Evolutionary conservation across 306 rosid genomes (phyloP).

Genomic region (Datisca glomerata): DNA sequence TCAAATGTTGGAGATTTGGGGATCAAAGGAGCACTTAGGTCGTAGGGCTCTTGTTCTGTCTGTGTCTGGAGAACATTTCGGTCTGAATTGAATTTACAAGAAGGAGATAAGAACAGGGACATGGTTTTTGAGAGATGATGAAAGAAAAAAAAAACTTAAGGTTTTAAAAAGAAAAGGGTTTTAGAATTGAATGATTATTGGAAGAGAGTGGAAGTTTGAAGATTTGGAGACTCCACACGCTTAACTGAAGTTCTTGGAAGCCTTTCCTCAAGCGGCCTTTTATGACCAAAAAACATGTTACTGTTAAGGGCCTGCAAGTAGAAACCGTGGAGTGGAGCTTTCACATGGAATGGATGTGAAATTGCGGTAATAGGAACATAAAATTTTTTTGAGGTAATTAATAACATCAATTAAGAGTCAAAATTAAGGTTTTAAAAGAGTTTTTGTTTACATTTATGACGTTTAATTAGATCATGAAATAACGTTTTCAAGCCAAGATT

Average conservation of each 20-base stretch:
- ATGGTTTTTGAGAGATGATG: slow-evolving; percentile 8
- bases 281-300: slow-evolving; percentile 2
- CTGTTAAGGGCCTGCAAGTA: slow-evolving; percentile 11
- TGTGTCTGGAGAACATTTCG: slow-evolving; percentile 13
- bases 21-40: slow-evolving; percentile 21
- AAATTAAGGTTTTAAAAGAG: too few species aligned
- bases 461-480: too few species aligned
- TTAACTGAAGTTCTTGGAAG: background rate
- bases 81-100: slow-evolving; percentile 6
- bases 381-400: too few species aligned
- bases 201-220: background rate
- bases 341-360: too few species aligned
- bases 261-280: slow-evolving; percentile 4
- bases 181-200: background rate
- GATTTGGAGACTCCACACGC: background rate
- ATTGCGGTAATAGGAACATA: too few species aligned
- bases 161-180: background rate
- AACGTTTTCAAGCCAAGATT: too few species aligned
- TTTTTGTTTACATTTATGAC: too few species aligned
- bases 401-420: too few species aligned
- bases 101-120: slow-evolving; percentile 11
- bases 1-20: slow-evolving; percentile 27
- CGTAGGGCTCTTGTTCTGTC: slow-evolving; percentile 16
- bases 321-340: too few species aligned
- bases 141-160: background rate